phyloP scores from a whole-genome alignment of 345 rosid species.

The Gossypium rotundifolium region DNA sequence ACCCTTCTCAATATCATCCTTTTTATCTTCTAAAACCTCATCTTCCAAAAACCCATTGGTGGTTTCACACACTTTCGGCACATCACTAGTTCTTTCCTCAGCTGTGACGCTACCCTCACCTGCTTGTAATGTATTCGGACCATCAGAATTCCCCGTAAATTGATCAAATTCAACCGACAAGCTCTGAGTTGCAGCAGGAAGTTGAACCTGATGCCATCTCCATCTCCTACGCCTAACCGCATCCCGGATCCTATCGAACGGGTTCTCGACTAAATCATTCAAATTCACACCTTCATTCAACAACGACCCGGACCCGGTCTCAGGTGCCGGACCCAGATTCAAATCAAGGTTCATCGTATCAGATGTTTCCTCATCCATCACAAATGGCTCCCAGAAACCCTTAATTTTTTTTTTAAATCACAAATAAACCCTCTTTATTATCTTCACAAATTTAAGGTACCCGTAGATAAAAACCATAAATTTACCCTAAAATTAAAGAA shows the following conservation, averaged over 20 bases:
- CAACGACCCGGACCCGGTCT: neutral
- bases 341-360: neutral
- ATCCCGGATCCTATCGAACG: conserved; percentile 5
- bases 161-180: neutral
- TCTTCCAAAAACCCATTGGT: conserved; percentile 52
- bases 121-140: conserved; percentile 10
- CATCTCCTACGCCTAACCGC: neutral
- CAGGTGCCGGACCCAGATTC: neutral
- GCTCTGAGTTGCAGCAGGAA: neutral
- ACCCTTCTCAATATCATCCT: conserved; percentile 49
- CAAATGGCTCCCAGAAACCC: neutral
- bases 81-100: neutral
- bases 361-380: neutral
- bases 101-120: neutral
- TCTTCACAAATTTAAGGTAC: neutral
- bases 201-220: conserved; percentile 1
- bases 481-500: conserved; percentile 3
- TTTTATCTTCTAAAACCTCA: conserved; percentile 10
- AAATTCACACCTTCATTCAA: neutral
- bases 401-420: neutral
- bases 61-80: conserved; percentile 61
- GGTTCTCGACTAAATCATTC: neutral
- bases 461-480: neutral
- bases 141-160: conserved; percentile 11
- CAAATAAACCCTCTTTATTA: neutral